Conservation (phyloP, 2,329 filamentous ascomycete genomes). For the Cladosporium phlei region DNA sequence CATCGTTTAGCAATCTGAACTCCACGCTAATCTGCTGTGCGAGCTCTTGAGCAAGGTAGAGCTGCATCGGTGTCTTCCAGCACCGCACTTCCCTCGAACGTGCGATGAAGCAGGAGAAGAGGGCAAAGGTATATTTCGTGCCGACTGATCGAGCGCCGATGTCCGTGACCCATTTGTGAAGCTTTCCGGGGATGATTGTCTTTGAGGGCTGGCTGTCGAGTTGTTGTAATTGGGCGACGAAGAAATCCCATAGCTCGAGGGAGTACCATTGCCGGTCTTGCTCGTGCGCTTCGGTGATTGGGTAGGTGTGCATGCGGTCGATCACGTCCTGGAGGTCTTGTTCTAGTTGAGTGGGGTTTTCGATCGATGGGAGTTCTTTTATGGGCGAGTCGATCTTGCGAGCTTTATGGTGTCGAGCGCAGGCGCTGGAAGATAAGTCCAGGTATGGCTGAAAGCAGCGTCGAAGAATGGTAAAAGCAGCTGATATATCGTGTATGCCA, state of each 20-base stretch:
- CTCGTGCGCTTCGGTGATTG: not conserved
- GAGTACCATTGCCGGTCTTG: conserved; percentile 4
- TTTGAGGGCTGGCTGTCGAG: not conserved
- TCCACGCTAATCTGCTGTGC: conserved; percentile 8
- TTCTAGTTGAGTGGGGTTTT: not conserved
- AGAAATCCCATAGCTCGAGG: not conserved
- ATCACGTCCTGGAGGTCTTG: not conserved
- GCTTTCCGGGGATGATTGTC: not conserved
- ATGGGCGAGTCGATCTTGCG: not conserved
- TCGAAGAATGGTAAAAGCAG: not conserved
- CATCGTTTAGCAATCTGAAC: conserved; percentile 6
- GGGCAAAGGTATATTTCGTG: conserved; percentile 5
- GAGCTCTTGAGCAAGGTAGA: not conserved
- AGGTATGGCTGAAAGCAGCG: not conserved
- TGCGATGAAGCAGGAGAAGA: conserved; percentile 2
- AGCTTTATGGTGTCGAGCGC: not conserved
- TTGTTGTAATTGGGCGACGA: conserved; percentile 1
- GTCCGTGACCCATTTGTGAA: not conserved
- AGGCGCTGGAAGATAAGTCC: no score
- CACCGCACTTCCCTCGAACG: not conserved
- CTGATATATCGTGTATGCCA: not conserved
- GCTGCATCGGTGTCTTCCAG: not conserved
- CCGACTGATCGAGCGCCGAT: conserved; percentile 5
- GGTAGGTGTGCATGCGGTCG: not conserved
- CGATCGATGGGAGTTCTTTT: not conserved